Evolutionary conservation across 352 stramenopile species (phyloP).

Genomic region (Phytophthora crassamura): DNA sequence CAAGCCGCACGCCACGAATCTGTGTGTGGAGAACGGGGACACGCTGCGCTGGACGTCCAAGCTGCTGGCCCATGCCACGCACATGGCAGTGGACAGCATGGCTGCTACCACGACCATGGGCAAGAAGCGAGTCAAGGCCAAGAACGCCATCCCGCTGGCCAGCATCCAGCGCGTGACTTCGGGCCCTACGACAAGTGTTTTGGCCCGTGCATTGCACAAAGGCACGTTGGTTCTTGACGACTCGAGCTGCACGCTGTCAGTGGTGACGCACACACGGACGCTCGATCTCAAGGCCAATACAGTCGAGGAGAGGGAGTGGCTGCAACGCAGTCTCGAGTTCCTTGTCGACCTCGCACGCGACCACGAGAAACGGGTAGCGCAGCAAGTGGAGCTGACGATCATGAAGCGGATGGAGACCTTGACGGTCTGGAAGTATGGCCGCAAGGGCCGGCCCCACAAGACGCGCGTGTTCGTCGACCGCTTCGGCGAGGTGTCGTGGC

Average conservation of each 20-base stretch:
- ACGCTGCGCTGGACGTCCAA: slow-evolving; percentile 86
- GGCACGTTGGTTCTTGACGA: slow-evolving; percentile 63
- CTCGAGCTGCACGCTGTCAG: slow-evolving; percentile 77
- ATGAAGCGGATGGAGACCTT: slow-evolving; percentile 86
- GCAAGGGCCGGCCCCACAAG: slow-evolving; percentile 81
- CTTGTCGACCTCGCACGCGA: slow-evolving; percentile 76
- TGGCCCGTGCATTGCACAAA: slow-evolving; percentile 74
- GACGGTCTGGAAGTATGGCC: slow-evolving; percentile 79
- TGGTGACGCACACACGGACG: slow-evolving; percentile 75
- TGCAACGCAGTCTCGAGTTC: slow-evolving; percentile 75
- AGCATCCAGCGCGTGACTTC: slow-evolving; percentile 62
- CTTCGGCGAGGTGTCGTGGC: slow-evolving; percentile 86
- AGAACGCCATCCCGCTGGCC: slow-evolving; percentile 70
- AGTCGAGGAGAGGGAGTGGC: slow-evolving; percentile 76
- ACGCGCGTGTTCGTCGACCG: slow-evolving; percentile 84
- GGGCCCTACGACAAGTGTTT: slow-evolving; percentile 67
- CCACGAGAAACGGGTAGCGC: slow-evolving; percentile 72
- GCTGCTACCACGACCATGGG: slow-evolving; percentile 45
- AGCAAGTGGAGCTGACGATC: slow-evolving; percentile 85
- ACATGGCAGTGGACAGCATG: slow-evolving; percentile 37
- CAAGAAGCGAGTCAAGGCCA: slow-evolving; percentile 57
- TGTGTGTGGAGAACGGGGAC: slow-evolving; percentile 84
- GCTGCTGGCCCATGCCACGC: slow-evolving; percentile 48
- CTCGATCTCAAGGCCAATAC: slow-evolving; percentile 81
- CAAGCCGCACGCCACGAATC: slow-evolving; percentile 71